A percentile compares a stretch with the other conserved stretches of the same genome.
Evolutionary conservation across 139 green algal genomes (phyloP).

Genomic region (Chlamydomonas sphaeroides): DNA sequence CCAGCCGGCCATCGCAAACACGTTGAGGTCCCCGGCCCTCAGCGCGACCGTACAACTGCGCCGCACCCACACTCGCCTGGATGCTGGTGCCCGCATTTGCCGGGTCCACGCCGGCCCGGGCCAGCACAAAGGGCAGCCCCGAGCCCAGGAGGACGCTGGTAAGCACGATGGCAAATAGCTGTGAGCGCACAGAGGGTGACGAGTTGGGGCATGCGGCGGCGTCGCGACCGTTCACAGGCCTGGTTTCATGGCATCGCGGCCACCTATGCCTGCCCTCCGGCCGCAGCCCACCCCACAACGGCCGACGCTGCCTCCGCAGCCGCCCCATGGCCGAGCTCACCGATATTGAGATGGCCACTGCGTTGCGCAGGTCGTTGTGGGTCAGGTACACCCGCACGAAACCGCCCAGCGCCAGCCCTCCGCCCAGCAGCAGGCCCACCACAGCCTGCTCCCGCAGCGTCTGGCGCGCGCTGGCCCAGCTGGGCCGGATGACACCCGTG

Average conservation of each 20-base stretch:
- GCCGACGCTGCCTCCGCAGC: too few relatives aligned
- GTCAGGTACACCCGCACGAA: constrained; percentile 84
- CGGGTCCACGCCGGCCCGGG: constrained; percentile 74
- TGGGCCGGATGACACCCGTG: constrained; percentile 71
- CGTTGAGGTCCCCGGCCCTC: too few relatives aligned
- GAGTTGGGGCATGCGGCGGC: too few relatives aligned
- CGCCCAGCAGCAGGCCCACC: constrained; percentile 82
- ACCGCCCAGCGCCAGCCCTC: constrained; percentile 71
- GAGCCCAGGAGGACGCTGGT: constrained; percentile 67
- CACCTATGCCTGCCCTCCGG: too few relatives aligned
- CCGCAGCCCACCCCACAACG: too few relatives aligned
- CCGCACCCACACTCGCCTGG: constrained; percentile 65
- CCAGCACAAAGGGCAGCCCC: constrained; percentile 85
- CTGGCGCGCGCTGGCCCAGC: constrained; percentile 41
- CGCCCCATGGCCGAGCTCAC: constrained; percentile 65
- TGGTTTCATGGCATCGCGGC: too few relatives aligned
- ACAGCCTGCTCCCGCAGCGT: constrained; percentile 77
- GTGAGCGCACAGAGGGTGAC: too few relatives aligned
- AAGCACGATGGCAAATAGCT: too few relatives aligned
- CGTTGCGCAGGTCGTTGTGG: constrained; percentile 71
- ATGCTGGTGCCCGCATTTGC: constrained; percentile 90
- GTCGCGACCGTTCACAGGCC: too few relatives aligned
- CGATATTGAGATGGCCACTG: constrained; percentile 78
- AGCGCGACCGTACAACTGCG: too few relatives aligned
- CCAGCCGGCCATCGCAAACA: too few relatives aligned